Base-by-base conservation (phyloP, 2,329 filamentous ascomycete genomes). In the Venturiaceae sp. region DNA sequence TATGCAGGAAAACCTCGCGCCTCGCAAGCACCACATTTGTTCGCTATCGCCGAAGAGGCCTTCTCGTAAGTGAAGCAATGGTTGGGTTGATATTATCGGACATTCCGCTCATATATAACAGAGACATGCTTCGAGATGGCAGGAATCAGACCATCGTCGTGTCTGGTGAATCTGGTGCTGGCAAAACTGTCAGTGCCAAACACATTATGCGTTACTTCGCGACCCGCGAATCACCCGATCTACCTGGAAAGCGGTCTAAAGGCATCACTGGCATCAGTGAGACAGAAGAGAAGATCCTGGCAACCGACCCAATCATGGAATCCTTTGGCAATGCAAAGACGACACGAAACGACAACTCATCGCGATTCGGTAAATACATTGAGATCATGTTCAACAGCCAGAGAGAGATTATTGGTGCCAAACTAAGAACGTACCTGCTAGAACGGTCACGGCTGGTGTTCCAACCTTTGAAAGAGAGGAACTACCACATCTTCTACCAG, bases 131-230 rank as follows among this genome's bases (percentile, higher is more conserved):
- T 70, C 88, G 94, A 64, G 94, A 96, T 76, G 82, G 83, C 66
- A 92, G 91, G 75, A 99, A 99, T 75, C 94, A 99, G 78, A 99
- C 94, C 39, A 90, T 99, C 63, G 94, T 99, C 57, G 94, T 99
- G n/a, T 99, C 94, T 36, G 94, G 94, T 72, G 94, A 99, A 75
- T 99, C 94, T 58, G 94, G 94, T 82, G 94, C 94, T 63, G 94
- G 94, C 69, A 99, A 99, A 79, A 99, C 94, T 5, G 94, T 99
- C 72, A 97, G 92, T 75, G 94, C 94, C 67, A 99, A 99, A 78
- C 97, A 99, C 76, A 97, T 99, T 72, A 99, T 99, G 94, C 85
- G 94, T 68, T 99, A 99, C 78, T 99, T 99, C 74, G 94, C 94
- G 62, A 99, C 94, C 46, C 86, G 94, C 82, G 94, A 96, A 74